Base-by-base conservation (phyloP, 2,329 filamentous ascomycete genomes). In the Trichophyton rubrum region DNA sequence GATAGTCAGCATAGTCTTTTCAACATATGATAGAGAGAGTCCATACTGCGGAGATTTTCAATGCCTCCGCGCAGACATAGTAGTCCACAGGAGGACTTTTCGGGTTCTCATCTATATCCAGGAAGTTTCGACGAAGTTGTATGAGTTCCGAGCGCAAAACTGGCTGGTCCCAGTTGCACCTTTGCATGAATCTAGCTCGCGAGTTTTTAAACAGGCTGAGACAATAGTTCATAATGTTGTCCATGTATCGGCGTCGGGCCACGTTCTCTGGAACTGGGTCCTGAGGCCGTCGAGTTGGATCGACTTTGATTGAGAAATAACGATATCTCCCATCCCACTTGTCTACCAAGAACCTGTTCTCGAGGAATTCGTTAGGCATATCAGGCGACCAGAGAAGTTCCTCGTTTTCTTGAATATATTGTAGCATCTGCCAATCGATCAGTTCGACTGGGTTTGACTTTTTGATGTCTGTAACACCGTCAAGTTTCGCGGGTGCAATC, bases 221-320 rank as follows among this genome's bases (percentile, higher is more conserved):
- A 58, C 86, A 90, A 73, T 93, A 97, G 66, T 91, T 86, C 64
- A 92, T 81, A 64, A 97, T 95, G 60, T 82, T 86, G 20, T 79
- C 77, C 70, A 72, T 82, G 72, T 71, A 70, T 67, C 63, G 80
- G 71, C 67, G 75, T 33, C 62, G 68, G 20, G 70, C 67, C 17
- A 69, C 65, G 57, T 66, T 70, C 3, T 66, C 41, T 24, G 73
- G 74, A 6, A 72, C 72, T 13, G 69, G 66, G 47, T 73, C 70
- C 17, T 71, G 71, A 30, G 74, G 65, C 15, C 64, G 65, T 43
- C 74, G 61, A 3, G 61, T 64, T 15, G 66, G 60, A 27, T 74
- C 73, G 35, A 75, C 62, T 9, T 61, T 67, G 47, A 68, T 41
- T 2, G 80, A 78, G 65, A 82, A 85, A 67, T 82, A 86, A 40